These are phyloP conservation scores for Chaetomium fimeti DNA, from an alignment of 495 filamentous ascomycete genomes.

Conservation along the genomic window DNA sequence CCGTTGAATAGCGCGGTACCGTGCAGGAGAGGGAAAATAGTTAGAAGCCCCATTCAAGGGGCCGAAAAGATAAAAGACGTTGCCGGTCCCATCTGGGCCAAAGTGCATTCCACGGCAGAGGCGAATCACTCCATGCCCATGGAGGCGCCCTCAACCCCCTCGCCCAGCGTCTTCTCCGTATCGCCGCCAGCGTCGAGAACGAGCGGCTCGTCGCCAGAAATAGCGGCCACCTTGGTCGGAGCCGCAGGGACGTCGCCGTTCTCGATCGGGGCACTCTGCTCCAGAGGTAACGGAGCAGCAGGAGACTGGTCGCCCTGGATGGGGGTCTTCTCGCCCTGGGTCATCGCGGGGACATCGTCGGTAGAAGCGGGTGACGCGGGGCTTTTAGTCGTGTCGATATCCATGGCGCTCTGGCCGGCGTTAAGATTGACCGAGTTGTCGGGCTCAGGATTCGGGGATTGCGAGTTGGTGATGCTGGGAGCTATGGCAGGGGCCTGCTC, in stretches of 20 bases:
- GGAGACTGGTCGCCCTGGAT: slow-evolving; percentile 19
- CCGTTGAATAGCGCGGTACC: not conserved
- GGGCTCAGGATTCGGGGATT: slow-evolving; percentile 19
- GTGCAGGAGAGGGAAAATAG: not conserved
- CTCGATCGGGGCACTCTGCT: slow-evolving; percentile 8
- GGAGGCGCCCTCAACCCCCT: not conserved
- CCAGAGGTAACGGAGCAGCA: slow-evolving; percentile 16
- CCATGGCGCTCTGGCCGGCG: not conserved
- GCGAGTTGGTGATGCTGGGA: slow-evolving; percentile 28
- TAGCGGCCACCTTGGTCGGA: slow-evolving; percentile 19
- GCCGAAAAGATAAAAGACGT: no score
- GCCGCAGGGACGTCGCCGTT: slow-evolving; percentile 21
- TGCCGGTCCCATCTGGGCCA: no score
- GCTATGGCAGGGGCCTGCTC: slow-evolving; percentile 16
- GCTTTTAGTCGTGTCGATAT: slow-evolving; percentile 23
- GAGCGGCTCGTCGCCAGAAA: slow-evolving; percentile 8
- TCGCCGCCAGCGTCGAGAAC: slow-evolving; percentile 27
- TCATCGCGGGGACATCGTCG: slow-evolving; percentile 30
- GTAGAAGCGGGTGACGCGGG: slow-evolving; percentile 31
- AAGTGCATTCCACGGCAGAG: not conserved
- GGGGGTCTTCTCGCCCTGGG: slow-evolving; percentile 24
- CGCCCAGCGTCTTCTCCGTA: slow-evolving; percentile 28
- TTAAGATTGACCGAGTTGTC: slow-evolving; percentile 10
- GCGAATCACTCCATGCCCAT: slow-evolving; percentile 3
- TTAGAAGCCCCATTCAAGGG: not conserved